Conservation (phyloP, 163 green algal genomes). For the Chloromonas sp. region DNA sequence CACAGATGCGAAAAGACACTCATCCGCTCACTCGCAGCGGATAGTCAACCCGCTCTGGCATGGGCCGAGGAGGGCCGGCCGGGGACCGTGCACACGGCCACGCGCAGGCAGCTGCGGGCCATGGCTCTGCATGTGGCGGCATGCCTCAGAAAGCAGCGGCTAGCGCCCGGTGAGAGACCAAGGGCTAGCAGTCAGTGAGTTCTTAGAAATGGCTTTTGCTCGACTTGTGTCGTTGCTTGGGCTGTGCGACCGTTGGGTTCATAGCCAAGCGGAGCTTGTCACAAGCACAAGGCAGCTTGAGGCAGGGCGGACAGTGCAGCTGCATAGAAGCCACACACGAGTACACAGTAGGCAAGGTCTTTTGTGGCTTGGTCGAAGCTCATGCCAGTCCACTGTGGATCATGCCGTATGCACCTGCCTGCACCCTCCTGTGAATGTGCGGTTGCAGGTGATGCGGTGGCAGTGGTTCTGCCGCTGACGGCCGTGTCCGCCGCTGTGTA, state of each 20-base stretch:
- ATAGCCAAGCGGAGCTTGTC: not conserved
- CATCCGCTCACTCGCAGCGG: not conserved
- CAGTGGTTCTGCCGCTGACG: slow-evolving; percentile 82
- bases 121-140: slow-evolving; percentile 34
- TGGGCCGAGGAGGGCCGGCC: slow-evolving; percentile 65
- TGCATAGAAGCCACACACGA: too few relatives aligned
- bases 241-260: not conserved
- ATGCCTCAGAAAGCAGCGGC: slow-evolving; percentile 45
- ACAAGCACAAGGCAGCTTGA: not conserved
- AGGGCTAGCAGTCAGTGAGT: not conserved
- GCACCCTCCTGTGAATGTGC: too few relatives aligned
- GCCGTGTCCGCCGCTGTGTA: slow-evolving; percentile 60
- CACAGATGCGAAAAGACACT: too few relatives aligned
- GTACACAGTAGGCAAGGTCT: too few relatives aligned
- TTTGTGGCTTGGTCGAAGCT: too few relatives aligned
- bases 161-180: not conserved
- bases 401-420: too few relatives aligned
- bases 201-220: too few relatives aligned
- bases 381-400: too few relatives aligned
- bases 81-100: slow-evolving; percentile 38
- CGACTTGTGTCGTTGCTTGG: too few relatives aligned
- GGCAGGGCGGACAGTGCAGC: not conserved
- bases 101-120: slow-evolving; percentile 44
- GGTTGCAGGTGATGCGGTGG: slow-evolving; percentile 56
- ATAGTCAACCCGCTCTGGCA: slow-evolving; percentile 53